A percentile compares a stretch with the other conserved stretches of the same genome.
phyloP scores from a whole-genome alignment of 2,329 filamentous ascomycete genomes.

The Arthrobotrys pseudoclavata region DNA sequence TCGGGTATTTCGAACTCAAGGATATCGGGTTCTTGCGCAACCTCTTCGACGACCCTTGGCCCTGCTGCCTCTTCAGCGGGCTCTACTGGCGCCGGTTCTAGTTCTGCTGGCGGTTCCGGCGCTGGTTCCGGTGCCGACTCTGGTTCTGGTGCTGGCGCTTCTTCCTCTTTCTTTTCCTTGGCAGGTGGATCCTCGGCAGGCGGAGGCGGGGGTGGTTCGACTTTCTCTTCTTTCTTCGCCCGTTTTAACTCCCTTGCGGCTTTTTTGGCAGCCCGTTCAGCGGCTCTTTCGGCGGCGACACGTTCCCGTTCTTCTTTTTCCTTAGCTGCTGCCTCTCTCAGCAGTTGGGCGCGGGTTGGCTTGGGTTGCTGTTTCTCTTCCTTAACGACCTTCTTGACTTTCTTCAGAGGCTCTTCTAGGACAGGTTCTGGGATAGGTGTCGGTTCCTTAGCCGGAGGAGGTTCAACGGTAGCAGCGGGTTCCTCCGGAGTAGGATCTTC shows the following conservation, averaged over 20 bases:
- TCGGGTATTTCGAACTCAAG: constrained; percentile 56
- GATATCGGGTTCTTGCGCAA: constrained; percentile 43
- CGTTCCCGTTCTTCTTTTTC: constrained; percentile 56
- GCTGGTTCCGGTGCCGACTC: constrained; percentile 12
- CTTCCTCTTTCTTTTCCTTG: constrained; percentile 28
- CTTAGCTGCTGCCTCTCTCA: constrained; percentile 40
- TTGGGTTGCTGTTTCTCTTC: constrained; percentile 40
- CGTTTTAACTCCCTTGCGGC: constrained; percentile 34
- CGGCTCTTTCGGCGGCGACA: constrained; percentile 42
- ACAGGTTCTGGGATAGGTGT: constrained; percentile 39
- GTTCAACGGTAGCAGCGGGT: constrained; percentile 18
- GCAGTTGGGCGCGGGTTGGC: constrained; percentile 48
- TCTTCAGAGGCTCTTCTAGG: constrained; percentile 40
- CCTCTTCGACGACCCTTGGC: constrained; percentile 16
- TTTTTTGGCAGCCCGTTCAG: constrained; percentile 31
- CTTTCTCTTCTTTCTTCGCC: constrained; percentile 26
- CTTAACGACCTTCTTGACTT: constrained; percentile 32
- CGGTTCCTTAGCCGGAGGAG: constrained; percentile 24
- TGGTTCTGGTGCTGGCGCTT: constrained; percentile 17
- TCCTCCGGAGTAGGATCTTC: constrained; percentile 43
- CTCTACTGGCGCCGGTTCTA: constrained; percentile 9
- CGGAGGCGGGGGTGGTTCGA: constrained; percentile 24
- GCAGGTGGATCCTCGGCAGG: constrained; percentile 27
- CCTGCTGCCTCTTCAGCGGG: constrained; percentile 10
- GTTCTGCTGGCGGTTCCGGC: constrained; percentile 13